Conservation (phyloP, 1,284 basidiomycete genomes). For the Apiotrichum laibachii region DNA sequence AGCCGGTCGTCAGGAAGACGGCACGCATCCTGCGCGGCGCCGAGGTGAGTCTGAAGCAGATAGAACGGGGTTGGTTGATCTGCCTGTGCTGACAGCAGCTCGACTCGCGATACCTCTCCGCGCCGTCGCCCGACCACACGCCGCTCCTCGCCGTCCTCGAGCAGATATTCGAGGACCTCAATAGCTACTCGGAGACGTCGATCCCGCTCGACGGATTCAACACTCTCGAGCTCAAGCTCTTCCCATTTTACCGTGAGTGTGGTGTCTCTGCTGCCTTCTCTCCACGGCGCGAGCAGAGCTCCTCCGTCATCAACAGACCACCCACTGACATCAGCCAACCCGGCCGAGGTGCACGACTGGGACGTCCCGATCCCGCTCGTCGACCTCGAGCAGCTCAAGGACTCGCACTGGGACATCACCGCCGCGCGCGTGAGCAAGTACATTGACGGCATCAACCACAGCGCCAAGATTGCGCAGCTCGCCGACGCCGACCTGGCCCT, state of each 20-base stretch:
- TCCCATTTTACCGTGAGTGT: slow-evolving; percentile 77
- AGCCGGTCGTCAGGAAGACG: slow-evolving; percentile 92
- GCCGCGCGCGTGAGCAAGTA: slow-evolving; percentile 68
- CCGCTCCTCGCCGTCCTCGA: slow-evolving; percentile 81
- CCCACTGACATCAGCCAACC: slow-evolving; percentile 61
- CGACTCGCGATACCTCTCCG: slow-evolving; percentile 83
- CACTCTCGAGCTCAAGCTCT: slow-evolving; percentile 89
- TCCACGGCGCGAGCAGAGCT: too few relatives aligned
- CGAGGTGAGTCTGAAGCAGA: slow-evolving; percentile 63
- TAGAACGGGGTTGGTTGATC: not conserved
- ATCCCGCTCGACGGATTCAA: slow-evolving; percentile 85
- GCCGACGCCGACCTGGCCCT: slow-evolving; percentile 85
- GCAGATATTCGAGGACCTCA: slow-evolving; percentile 94
- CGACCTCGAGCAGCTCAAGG: slow-evolving; percentile 72
- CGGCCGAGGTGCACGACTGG: slow-evolving; percentile 85
- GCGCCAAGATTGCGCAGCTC: slow-evolving; percentile 83
- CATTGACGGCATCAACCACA: slow-evolving; percentile 22
- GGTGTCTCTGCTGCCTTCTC: not conserved
- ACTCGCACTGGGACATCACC: slow-evolving; percentile 95
- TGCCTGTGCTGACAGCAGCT: slow-evolving; percentile 57
- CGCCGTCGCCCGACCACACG: slow-evolving; percentile 64
- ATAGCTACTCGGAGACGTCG: slow-evolving; percentile 92
- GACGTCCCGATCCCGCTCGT: slow-evolving; percentile 90
- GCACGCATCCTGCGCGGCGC: slow-evolving; percentile 80
- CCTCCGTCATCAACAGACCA: too few relatives aligned